phyloP scores from a whole-genome alignment of 805 yeast species.

The Candida ulmi region DNA sequence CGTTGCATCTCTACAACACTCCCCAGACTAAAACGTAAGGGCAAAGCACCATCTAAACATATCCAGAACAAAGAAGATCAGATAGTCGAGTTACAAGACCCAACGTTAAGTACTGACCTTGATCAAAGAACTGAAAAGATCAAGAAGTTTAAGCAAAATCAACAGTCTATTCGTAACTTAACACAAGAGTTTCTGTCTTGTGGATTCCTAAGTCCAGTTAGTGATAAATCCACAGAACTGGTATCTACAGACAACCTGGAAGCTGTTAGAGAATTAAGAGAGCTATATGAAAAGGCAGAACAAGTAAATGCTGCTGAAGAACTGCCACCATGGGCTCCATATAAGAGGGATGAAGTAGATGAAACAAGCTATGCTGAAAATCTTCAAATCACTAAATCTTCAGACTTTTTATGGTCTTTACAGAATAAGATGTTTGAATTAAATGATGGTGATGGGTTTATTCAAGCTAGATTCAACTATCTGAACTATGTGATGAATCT shows the following conservation, averaged over 20 bases:
- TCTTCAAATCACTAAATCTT: slow-evolving; percentile 3
- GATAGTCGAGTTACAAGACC: no score
- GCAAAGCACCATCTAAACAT: no score
- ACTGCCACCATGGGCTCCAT: not conserved
- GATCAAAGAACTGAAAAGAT: no score
- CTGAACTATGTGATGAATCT: slow-evolving; percentile 6
- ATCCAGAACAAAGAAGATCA: no score
- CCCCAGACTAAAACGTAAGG: no score
- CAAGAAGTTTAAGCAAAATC: not conserved
- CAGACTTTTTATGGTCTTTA: slow-evolving; percentile 9
- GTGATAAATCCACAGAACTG: not conserved
- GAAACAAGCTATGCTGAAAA: not conserved
- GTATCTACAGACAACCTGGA: not conserved
- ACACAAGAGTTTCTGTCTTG: not conserved
- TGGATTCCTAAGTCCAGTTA: not conserved
- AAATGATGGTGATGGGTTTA: not conserved
- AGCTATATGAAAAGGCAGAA: not conserved
- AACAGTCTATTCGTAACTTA: not conserved
- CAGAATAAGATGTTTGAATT: not conserved
- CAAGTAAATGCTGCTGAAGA: not conserved
- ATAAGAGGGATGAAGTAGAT: not conserved
- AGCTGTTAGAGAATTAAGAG: not conserved
- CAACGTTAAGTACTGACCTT: no score
- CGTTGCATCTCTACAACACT: no score
- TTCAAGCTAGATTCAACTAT: slow-evolving; percentile 7